Conservation (phyloP, 129 eudicot species). For the Escallonia rubra region DNA sequence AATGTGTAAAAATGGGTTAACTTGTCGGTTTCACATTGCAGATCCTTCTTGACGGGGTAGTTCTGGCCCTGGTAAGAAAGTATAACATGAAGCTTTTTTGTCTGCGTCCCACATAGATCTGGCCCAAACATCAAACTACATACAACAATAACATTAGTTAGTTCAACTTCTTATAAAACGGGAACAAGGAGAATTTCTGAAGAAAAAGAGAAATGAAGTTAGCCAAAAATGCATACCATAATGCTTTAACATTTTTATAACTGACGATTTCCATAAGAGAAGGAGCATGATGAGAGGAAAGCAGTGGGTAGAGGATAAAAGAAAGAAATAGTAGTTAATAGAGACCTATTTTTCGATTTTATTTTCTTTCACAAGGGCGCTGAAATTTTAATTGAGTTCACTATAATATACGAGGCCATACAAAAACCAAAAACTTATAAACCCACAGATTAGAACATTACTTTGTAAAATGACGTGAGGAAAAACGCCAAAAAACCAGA, state of each 20-base stretch:
- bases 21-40: constrained; percentile 96
- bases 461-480: too few relatives aligned
- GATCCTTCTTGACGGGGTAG: constrained; percentile 89
- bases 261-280: too few relatives aligned
- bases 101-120: constrained; percentile 91
- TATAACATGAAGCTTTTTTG: constrained; percentile 93
- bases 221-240: neutral
- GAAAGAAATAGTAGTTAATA: neutral
- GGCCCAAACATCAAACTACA: constrained; percentile 98
- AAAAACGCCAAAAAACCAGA: too few relatives aligned
- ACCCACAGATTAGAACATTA: too few relatives aligned
- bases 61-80: constrained; percentile 95
- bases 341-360: too few relatives aligned
- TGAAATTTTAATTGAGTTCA: too few relatives aligned
- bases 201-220: neutral
- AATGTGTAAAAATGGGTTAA: constrained; percentile 95
- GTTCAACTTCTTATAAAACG: neutral
- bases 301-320: neutral
- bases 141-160: neutral
- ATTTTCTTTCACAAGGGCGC: too few relatives aligned
- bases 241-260: too few relatives aligned
- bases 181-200: neutral
- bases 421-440: too few relatives aligned
- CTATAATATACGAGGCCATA: too few relatives aligned
- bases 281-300: neutral